Percentiles rank a stretch among this genome's conserved stretches.
These are phyloP conservation scores for Stagonosporopsis rhizophila DNA, from an alignment of 2,329 filamentous ascomycete genomes.

Conservation along the genomic window DNA sequence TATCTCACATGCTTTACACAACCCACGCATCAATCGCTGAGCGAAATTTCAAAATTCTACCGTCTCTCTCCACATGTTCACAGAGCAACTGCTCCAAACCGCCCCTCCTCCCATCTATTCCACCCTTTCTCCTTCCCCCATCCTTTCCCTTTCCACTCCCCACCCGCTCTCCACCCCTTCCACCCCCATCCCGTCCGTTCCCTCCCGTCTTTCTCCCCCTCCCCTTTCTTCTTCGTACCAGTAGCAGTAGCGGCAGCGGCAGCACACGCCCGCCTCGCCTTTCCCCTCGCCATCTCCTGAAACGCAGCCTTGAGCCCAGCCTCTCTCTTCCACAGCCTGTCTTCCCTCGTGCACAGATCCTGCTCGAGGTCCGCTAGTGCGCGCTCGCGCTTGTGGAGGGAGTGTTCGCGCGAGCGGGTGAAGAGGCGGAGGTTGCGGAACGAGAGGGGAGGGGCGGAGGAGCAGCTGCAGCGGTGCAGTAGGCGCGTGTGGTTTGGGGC, in stretches of 20 bases:
- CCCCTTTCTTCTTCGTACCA: too few relatives aligned
- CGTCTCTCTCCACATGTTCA: neutral
- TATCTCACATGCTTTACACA: neutral
- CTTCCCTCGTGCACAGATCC: neutral
- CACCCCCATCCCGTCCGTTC: neutral
- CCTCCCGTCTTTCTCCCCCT: neutral
- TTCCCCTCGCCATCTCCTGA: neutral
- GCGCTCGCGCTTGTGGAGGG: neutral
- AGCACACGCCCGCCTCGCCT: neutral
- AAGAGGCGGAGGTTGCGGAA: neutral
- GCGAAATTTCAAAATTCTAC: neutral
- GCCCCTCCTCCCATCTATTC: constrained; percentile 9
- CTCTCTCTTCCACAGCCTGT: neutral
- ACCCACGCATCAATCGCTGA: too few relatives aligned
- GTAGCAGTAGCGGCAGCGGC: too few relatives aligned
- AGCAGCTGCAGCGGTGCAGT: neutral
- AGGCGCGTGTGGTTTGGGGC: neutral
- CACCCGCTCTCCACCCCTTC: neutral
- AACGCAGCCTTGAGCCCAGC: neutral
- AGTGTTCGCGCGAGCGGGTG: neutral
- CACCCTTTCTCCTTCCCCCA: neutral
- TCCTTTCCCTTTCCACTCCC: neutral
- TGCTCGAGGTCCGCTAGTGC: neutral
- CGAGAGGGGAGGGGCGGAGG: neutral
- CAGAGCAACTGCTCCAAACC: neutral